A percentile compares a stretch with the other conserved stretches of the same genome.
Evolutionary conservation across 352 stramenopile species (phyloP).

Genomic region (Pythium dissimile): DNA sequence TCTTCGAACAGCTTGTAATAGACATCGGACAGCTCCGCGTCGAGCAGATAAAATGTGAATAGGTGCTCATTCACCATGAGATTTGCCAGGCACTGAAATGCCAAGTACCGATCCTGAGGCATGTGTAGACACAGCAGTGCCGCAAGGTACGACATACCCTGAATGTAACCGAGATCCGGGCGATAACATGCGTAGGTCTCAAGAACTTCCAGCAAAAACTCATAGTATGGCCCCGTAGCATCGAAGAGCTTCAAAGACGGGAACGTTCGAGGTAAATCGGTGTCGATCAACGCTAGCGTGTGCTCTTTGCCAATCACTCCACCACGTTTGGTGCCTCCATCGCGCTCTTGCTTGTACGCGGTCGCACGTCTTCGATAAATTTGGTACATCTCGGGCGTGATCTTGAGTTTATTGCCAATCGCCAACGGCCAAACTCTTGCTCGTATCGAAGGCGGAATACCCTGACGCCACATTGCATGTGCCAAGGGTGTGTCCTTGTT

Average conservation of each 20-base stretch:
- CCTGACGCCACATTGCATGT: slow-evolving; percentile 76
- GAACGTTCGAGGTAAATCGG: slow-evolving; percentile 84
- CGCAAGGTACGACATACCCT: slow-evolving; percentile 88
- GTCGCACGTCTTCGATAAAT: slow-evolving; percentile 69
- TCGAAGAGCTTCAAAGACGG: slow-evolving; percentile 79
- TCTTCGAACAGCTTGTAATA: slow-evolving; percentile 85
- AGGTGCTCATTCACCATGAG: slow-evolving; percentile 87
- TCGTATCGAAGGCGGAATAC: slow-evolving; percentile 79
- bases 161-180: slow-evolving; percentile 86
- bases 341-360: slow-evolving; percentile 58
- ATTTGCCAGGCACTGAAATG: slow-evolving; percentile 86
- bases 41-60: slow-evolving; percentile 86
- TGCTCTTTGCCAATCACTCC: slow-evolving; percentile 59
- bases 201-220: slow-evolving; percentile 74
- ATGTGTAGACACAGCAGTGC: slow-evolving; percentile 86
- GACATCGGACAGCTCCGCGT: slow-evolving; percentile 68
- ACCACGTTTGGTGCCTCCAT: slow-evolving; percentile 28
- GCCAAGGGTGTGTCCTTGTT: slow-evolving; percentile 69
- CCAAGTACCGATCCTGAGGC: slow-evolving; percentile 70
- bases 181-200: slow-evolving; percentile 86
- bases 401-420: slow-evolving; percentile 83
- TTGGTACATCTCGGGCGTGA: slow-evolving; percentile 85
- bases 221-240: slow-evolving; percentile 67
- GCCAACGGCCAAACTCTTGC: slow-evolving; percentile 79
- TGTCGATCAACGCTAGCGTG: slow-evolving; percentile 81